Conservation (phyloP, 495 filamentous ascomycete species). For the Penicillium canariense region DNA sequence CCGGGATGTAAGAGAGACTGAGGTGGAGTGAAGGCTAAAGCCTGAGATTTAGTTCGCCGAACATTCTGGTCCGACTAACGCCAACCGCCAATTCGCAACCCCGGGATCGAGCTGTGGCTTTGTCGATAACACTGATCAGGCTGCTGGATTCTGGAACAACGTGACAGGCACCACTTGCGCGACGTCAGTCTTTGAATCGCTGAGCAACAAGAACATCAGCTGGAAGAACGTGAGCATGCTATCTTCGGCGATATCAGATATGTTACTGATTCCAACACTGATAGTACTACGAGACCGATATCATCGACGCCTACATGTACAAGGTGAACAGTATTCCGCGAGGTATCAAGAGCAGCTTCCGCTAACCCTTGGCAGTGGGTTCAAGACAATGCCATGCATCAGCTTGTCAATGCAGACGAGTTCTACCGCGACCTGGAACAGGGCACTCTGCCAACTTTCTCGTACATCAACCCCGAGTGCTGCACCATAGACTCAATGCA, state of each 20-base stretch:
- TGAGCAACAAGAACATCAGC: slow-evolving; percentile 33
- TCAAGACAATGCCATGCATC: slow-evolving; percentile 40
- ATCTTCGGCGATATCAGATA: neutral
- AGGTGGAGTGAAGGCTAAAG: neutral
- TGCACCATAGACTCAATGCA: slow-evolving; percentile 47
- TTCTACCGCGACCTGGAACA: slow-evolving; percentile 46
- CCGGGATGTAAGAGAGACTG: too few species aligned
- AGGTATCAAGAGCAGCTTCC: neutral
- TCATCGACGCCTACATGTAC: slow-evolving; percentile 40
- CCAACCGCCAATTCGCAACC: slow-evolving; percentile 42
- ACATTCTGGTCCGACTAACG: slow-evolving; percentile 41
- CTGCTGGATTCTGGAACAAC: slow-evolving; percentile 35
- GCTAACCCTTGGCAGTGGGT: slow-evolving; percentile 28
- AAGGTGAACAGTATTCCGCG: slow-evolving; percentile 19
- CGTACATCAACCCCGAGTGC: slow-evolving; percentile 50
- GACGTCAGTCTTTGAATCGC: slow-evolving; percentile 33
- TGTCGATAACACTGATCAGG: slow-evolving; percentile 32
- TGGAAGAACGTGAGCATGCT: slow-evolving; percentile 35
- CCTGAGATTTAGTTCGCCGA: slow-evolving; percentile 30
- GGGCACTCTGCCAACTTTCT: slow-evolving; percentile 44
- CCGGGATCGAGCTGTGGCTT: slow-evolving; percentile 35
- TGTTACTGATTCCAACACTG: neutral
- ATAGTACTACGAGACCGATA: slow-evolving; percentile 45
- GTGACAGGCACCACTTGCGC: slow-evolving; percentile 39
- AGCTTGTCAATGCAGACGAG: slow-evolving; percentile 36